phyloP scores from a whole-genome alignment of 306 rosid species.

The Rosa chinensis region DNA sequence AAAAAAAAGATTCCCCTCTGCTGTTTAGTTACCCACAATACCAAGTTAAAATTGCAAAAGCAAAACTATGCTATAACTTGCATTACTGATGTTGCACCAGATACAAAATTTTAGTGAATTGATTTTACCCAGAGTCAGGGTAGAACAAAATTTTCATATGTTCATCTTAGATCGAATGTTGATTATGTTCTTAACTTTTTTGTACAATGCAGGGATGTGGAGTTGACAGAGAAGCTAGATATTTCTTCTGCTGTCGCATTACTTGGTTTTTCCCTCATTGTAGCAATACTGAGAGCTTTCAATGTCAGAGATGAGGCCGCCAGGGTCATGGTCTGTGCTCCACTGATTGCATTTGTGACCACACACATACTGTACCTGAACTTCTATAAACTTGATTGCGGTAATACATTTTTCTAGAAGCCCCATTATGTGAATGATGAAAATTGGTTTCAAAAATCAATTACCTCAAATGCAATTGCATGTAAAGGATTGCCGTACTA shows the following conservation, averaged over 20 bases:
- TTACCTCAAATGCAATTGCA: not conserved
- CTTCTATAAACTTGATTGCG: constrained; percentile 68
- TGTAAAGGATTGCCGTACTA: not conserved
- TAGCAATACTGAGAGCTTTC: constrained; percentile 66
- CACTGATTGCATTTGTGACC: constrained; percentile 76
- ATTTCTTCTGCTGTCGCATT: constrained; percentile 86
- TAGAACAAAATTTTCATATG: constrained; percentile 8
- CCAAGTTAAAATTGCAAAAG: not conserved
- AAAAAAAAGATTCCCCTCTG: not conserved
- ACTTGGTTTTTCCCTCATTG: constrained; percentile 73
- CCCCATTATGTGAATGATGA: not conserved
- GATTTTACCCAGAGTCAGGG: not conserved
- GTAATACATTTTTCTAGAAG: constrained; percentile 41
- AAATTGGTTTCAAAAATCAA: not conserved
- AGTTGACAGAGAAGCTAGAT: constrained; percentile 85
- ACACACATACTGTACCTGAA: constrained; percentile 92
- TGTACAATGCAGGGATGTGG: constrained; percentile 67
- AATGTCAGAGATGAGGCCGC: constrained; percentile 86
- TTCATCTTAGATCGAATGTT: not conserved
- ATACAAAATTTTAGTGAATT: not conserved
- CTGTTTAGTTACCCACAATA: not conserved
- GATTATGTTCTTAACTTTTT: not conserved
- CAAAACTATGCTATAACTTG: not conserved
- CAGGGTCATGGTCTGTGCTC: constrained; percentile 92
- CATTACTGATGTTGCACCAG: not conserved